Percentiles rank a stretch among this genome's conserved stretches.
Evolutionary conservation across 768 basidiomycete genomes (phyloP).

Genomic region (Lentinula sp.): DNA sequence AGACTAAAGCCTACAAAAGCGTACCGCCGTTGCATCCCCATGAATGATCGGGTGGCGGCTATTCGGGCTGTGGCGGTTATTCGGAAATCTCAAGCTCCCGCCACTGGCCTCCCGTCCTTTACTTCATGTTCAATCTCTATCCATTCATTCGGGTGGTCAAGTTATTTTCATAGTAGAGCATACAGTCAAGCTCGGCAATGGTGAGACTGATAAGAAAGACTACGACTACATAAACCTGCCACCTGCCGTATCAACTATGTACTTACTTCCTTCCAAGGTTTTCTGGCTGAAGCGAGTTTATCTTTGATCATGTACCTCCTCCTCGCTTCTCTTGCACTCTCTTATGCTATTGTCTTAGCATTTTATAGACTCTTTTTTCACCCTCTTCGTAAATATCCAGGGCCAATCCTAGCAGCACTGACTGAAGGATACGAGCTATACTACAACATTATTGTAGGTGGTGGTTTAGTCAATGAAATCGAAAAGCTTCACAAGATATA

Average conservation of each 20-base stretch:
- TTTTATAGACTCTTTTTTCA: constrained; percentile 19
- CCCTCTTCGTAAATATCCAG: constrained; percentile 22
- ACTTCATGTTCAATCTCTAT: too few relatives aligned
- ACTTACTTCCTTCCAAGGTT: not conserved
- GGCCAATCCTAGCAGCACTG: constrained; percentile 21
- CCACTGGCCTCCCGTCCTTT: too few relatives aligned
- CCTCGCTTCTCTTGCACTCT: not conserved
- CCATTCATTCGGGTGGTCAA: too few relatives aligned
- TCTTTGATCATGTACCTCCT: not conserved
- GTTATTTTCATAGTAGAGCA: too few relatives aligned
- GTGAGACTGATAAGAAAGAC: not conserved
- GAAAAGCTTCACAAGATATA: constrained; percentile 20
- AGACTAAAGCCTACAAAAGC: too few relatives aligned
- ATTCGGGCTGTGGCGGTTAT: too few relatives aligned
- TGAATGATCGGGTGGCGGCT: too few relatives aligned
- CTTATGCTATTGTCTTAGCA: not conserved
- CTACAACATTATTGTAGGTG: constrained; percentile 20
- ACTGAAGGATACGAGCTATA: constrained; percentile 21
- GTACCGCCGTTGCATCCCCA: too few relatives aligned
- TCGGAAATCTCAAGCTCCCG: too few relatives aligned
- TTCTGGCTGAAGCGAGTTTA: not conserved
- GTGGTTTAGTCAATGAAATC: constrained; percentile 20
- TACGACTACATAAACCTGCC: not conserved
- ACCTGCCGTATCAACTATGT: not conserved
- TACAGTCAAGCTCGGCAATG: too few relatives aligned